These are phyloP conservation scores for Trichosporon ovoides DNA, from an alignment of 1,284 basidiomycete genomes.

Conservation along the genomic window DNA sequence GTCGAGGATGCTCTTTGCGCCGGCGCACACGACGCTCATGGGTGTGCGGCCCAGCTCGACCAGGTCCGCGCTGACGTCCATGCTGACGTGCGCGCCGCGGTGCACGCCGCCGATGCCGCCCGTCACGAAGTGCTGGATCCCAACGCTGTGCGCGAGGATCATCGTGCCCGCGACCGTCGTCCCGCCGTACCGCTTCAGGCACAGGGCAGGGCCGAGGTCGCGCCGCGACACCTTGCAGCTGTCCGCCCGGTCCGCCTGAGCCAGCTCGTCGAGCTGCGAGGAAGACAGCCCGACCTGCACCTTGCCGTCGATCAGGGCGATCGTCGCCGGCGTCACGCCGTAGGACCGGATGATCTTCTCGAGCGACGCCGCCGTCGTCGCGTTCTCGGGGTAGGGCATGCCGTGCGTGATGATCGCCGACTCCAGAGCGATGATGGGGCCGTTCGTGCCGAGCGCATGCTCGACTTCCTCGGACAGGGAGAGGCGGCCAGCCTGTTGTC, in stretches of 20 bases:
- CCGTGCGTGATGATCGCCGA: constrained; percentile 91
- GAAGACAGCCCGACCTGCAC: constrained; percentile 77
- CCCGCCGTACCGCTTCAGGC: constrained; percentile 68
- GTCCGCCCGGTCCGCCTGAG: constrained; percentile 44
- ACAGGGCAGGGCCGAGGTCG: constrained; percentile 75
- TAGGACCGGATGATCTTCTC: constrained; percentile 34
- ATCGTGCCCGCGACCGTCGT: constrained; percentile 88
- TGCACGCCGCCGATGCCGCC: constrained; percentile 68
- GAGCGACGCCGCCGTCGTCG: constrained; percentile 65
- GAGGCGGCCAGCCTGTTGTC: constrained; percentile 28
- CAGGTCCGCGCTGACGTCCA: constrained; percentile 93
- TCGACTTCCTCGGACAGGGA: constrained; percentile 60
- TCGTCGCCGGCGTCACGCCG: constrained; percentile 31
- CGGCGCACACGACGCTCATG: constrained; percentile 86
- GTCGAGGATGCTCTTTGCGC: constrained; percentile 92
- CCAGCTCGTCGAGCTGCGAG: constrained; percentile 63
- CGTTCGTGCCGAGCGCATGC: constrained; percentile 59
- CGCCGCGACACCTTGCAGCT: constrained; percentile 75
- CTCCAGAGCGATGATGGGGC: constrained; percentile 54
- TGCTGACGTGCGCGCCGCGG: constrained; percentile 78
- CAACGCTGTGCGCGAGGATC: constrained; percentile 70
- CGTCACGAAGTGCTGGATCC: constrained; percentile 64
- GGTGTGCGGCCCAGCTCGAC: constrained; percentile 69
- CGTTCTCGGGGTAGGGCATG: constrained; percentile 72
- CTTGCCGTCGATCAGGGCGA: constrained; percentile 75